Evolutionary conservation across 2,329 filamentous ascomycete genomes (phyloP), one percentile per base, ranked within the genome.

Genomic region (Fusarium pseudocircinatum): DNA sequence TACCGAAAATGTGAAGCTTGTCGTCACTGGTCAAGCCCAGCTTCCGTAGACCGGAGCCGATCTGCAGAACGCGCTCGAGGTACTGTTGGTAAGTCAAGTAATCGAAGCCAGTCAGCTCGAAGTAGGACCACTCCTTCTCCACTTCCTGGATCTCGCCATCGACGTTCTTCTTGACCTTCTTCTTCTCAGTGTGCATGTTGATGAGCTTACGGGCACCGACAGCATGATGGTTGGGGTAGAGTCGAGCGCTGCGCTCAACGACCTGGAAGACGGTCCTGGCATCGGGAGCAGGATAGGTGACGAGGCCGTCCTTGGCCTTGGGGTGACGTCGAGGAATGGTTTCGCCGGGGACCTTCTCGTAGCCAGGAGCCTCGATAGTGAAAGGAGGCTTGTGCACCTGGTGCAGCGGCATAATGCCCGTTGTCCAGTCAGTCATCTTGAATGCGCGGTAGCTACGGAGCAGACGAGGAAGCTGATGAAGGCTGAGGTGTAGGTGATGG

Each of bases 101-200:
- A 49, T 88, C 87, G 85, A 93, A 97, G 54, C 87, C 86, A 70
- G 92, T 92, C 75, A 97, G 90, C 87, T 97, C 95, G 77, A 94
- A 97, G 84, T 91, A 97, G 60, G 92, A 91, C 95, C 95, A 97
- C 82, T 96, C 90, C 90, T 97, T 97, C 72, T 97, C 93, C 39
- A 96, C 90, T 84, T 95, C 90, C 73, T 88, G 86, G 82, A 94
- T 88, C 81, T 93, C 88, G 75, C 95, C 95, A 79, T 97, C 93
- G 65, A 97, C 86, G 57, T 94, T 87, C 88, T 97, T 97, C 87
- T 95, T 93, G 76, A 97, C 86, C 88, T 94, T 96, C 86, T 96
- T 97, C 76, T 89, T 92, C 86, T 97, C 95, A 78, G 89, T 89
- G 83, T 97, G 94, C 52, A 92, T 90, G 82, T 92, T 87, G 83